Percentiles rank a stretch among this genome's conserved stretches.
phyloP scores from a whole-genome alignment of 2,329 filamentous ascomycete genomes.

The Alternaria brassicae region DNA sequence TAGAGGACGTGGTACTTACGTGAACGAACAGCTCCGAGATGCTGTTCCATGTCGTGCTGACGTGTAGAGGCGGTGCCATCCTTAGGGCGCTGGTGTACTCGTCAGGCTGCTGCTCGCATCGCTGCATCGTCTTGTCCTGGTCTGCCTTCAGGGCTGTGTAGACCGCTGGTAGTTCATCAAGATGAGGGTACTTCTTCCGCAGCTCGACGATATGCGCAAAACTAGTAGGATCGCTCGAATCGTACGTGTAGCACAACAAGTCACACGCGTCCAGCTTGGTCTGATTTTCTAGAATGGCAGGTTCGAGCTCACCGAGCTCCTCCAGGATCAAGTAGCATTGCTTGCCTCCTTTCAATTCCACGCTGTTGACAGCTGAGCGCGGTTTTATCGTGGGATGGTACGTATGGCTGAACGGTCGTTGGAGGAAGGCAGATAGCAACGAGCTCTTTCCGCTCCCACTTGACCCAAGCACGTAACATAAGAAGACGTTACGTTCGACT shows the following conservation, averaged over 20 bases:
- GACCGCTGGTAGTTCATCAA: slow-evolving; percentile 88
- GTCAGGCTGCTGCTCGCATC: slow-evolving; percentile 86
- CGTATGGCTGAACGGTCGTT: slow-evolving; percentile 80
- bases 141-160: slow-evolving; percentile 96
- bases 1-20: slow-evolving; percentile 51
- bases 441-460: slow-evolving; percentile 89
- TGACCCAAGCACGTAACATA: slow-evolving; percentile 90
- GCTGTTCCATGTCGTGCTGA: slow-evolving; percentile 91
- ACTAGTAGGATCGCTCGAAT: slow-evolving; percentile 94
- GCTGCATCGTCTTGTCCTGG: slow-evolving; percentile 94
- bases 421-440: slow-evolving; percentile 88
- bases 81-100: slow-evolving; percentile 84
- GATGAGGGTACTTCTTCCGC: slow-evolving; percentile 77
- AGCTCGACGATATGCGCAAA: slow-evolving; percentile 90
- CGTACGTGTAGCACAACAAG: slow-evolving; percentile 92
- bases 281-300: slow-evolving; percentile 90
- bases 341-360: slow-evolving; percentile 93
- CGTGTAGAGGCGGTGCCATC: slow-evolving; percentile 91
- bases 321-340: slow-evolving; percentile 97
- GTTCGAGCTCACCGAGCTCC: slow-evolving; percentile 94
- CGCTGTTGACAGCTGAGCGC: slow-evolving; percentile 90
- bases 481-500: slow-evolving; percentile 91
- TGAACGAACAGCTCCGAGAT: slow-evolving; percentile 93
- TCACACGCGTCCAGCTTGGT: slow-evolving; percentile 91
- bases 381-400: slow-evolving; percentile 97